A percentile compares a stretch with the other conserved stretches of the same genome.
phyloP scores from a whole-genome alignment of 306 rosid species.

The Lathyrus tuberosus region DNA sequence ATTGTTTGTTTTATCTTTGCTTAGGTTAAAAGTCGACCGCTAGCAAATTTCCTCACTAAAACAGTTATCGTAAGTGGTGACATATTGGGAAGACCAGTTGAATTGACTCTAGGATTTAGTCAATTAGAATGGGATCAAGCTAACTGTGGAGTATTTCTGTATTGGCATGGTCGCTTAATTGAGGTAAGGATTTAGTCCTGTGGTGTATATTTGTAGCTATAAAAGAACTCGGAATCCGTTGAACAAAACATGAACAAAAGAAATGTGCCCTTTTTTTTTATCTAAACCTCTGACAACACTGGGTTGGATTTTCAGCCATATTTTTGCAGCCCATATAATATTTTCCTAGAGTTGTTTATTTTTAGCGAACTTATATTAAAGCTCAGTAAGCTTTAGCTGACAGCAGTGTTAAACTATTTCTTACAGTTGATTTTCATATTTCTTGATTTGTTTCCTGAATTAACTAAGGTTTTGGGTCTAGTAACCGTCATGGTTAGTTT shows the following conservation, averaged over 20 bases:
- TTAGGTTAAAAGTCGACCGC: slow-evolving; percentile 59
- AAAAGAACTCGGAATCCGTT: background rate
- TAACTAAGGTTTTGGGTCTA: background rate
- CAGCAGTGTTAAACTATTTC: background rate
- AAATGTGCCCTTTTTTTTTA: background rate
- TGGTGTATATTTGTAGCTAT: background rate
- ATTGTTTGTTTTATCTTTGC: slow-evolving; percentile 32
- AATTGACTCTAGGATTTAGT: slow-evolving; percentile 52
- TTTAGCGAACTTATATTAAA: background rate
- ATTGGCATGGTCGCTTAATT: slow-evolving; percentile 67
- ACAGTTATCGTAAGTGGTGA: slow-evolving; percentile 46
- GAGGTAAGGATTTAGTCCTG: slow-evolving; percentile 49
- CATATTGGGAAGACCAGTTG: slow-evolving; percentile 45
- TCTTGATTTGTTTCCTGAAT: background rate
- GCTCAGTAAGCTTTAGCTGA: slow-evolving; percentile 7
- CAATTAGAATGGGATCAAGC: slow-evolving; percentile 64
- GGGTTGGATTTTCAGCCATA: slow-evolving; percentile 5
- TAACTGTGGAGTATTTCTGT: slow-evolving; percentile 59
- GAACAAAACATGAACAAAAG: background rate
- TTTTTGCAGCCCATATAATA: background rate
- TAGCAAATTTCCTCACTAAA: slow-evolving; percentile 52
- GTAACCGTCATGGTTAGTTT: background rate
- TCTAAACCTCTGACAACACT: no score
- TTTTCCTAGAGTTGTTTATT: slow-evolving; percentile 7
- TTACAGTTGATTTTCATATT: slow-evolving; percentile 4